Conservation (phyloP, 1,139 yeast species). For the Diutina neorugosa region DNA sequence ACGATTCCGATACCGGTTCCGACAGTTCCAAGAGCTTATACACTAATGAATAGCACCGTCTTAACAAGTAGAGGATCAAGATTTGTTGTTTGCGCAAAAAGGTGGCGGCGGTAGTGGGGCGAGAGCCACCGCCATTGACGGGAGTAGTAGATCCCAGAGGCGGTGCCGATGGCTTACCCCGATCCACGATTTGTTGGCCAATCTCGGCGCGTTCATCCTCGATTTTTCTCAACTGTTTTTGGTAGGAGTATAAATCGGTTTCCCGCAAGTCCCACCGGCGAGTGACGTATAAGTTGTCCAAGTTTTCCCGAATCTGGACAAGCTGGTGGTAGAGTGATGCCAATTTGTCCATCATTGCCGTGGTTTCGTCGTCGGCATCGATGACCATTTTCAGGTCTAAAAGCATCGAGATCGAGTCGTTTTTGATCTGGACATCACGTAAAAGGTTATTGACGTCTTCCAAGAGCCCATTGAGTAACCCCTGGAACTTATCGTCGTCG, state of each 20-base stretch:
- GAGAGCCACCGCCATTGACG: not conserved
- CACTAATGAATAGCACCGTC: constrained; percentile 83
- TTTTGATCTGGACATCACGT: constrained; percentile 54
- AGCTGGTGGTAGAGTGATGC: constrained; percentile 26
- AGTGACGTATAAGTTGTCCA: constrained; percentile 76
- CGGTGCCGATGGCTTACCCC: constrained; percentile 5
- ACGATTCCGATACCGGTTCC: constrained; percentile 89
- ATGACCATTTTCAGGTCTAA: not conserved
- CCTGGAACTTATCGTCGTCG: constrained; percentile 28
- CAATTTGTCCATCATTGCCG: constrained; percentile 7
- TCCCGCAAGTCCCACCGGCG: constrained; percentile 96
- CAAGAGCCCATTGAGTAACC: constrained; percentile 55
- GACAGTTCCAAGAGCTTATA: constrained; percentile 82
- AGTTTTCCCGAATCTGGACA: constrained; percentile 51
- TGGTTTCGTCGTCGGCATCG: not conserved
- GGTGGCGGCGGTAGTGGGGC: not conserved
- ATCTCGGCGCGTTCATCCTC: constrained; percentile 55
- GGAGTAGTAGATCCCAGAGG: not conserved
- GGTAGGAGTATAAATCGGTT: constrained; percentile 80
- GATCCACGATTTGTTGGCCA: constrained; percentile 12
- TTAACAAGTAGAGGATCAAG: constrained; percentile 60
- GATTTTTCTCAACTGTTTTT: constrained; percentile 56
- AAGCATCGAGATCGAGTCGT: constrained; percentile 18
- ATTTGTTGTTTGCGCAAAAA: constrained; percentile 34
- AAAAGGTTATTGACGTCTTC: constrained; percentile 75